These are phyloP conservation scores for Paramecium primaurelia DNA, from an alignment of 73 alveolate genomes.

Conservation along the genomic window DNA sequence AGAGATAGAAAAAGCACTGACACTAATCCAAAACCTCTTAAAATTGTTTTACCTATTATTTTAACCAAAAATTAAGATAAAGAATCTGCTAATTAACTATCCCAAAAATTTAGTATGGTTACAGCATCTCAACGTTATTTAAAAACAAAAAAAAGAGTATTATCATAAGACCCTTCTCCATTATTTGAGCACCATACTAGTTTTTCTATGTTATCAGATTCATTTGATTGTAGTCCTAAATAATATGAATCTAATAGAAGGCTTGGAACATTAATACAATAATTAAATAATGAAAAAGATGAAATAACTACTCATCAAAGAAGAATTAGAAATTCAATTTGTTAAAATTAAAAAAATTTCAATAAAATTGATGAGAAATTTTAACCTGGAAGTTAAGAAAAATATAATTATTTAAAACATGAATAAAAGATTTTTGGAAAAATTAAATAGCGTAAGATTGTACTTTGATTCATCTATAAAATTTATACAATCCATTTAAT, in stretches of 20 bases:
- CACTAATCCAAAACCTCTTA: not conserved
- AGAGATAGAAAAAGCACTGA: not conserved
- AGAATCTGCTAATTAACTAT: not conserved
- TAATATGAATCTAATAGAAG: constrained; percentile 7
- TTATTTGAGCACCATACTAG: not conserved
- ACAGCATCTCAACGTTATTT: not conserved
- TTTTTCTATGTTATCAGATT: not conserved
- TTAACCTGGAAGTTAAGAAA: not conserved
- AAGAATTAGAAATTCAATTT: not conserved
- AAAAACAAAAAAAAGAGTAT: not conserved
- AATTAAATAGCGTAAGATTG: not conserved
- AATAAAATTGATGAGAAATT: not conserved
- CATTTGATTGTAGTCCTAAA: constrained; percentile 10
- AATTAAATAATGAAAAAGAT: not conserved
- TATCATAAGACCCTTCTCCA: constrained; percentile 9
- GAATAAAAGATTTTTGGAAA: constrained; percentile 26
- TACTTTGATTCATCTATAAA: not conserved
- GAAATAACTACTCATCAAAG: not conserved
- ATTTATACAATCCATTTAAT: not conserved
- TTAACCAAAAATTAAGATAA: not conserved
- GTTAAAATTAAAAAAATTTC: not conserved
- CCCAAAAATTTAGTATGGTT: not conserved
- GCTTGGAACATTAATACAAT: not conserved
- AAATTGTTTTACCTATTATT: not conserved
- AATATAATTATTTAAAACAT: constrained; percentile 5